Evolutionary conservation across 257 asterid species (phyloP).

Genomic region (Nicotiana undulata): DNA sequence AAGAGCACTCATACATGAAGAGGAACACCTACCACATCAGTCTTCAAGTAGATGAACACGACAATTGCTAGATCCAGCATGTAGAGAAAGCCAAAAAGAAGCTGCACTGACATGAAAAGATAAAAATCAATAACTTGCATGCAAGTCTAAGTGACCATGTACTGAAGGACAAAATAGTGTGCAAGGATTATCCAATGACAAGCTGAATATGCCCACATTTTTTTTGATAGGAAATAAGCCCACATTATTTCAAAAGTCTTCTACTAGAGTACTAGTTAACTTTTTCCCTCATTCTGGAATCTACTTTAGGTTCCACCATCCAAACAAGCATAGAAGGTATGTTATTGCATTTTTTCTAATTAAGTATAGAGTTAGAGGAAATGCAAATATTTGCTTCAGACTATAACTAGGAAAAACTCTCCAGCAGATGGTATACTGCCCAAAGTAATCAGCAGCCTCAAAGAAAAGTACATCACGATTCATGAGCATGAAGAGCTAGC

Average conservation of each 20-base stretch:
- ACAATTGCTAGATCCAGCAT: constrained; percentile 73
- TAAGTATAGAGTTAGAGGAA: neutral
- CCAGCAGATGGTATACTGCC: neutral
- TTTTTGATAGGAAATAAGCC: neutral
- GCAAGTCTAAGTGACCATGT: neutral
- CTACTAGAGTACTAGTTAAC: neutral
- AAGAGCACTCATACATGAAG: neutral
- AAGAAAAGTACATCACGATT: neutral
- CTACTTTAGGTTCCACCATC: neutral
- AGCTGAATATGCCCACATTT: neutral
- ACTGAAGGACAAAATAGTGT: neutral
- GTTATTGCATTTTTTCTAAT: neutral
- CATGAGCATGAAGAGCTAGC: neutral
- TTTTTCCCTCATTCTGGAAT: neutral
- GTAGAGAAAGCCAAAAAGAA: constrained; percentile 76
- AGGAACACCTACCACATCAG: constrained; percentile 54
- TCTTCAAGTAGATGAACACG: constrained; percentile 68
- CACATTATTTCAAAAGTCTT: neutral
- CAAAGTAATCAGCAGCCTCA: neutral
- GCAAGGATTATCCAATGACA: neutral
- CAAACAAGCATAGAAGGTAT: neutral
- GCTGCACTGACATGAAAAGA: constrained; percentile 42
- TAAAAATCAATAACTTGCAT: neutral
- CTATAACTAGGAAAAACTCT: neutral
- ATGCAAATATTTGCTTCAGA: neutral